Base-by-base conservation (phyloP, 202 grass and related monocot genomes). In the Setaria viridis region DNA sequence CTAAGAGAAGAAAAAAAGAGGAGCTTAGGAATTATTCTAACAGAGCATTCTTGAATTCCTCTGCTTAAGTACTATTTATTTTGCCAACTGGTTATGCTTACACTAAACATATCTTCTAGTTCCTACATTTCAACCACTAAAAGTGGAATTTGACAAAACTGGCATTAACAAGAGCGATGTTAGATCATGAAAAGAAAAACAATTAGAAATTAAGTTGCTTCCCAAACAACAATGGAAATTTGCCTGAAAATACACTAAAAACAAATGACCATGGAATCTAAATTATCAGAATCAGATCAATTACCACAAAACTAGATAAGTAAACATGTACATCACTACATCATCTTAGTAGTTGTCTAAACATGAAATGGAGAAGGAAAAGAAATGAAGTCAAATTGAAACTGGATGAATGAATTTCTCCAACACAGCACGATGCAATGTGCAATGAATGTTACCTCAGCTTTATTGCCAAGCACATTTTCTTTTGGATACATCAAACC, bases 391-490 rank as follows among this genome's bases (percentile, higher is more conserved):
- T 30, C 11, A 34, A 51, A 70, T 1, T 71, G 8, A 46, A 89
- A 72, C 57, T 66, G 17, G 53, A 60, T 37, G 64, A 84, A 73
- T 11, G 33, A 81, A 72, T 84, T 72, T 84, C 42, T 42, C 70
- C 9, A 8, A 48, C 43, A 25, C 11, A 41, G 11, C 78, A 85
- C 17, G 25, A 13, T 65, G 79, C 30, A 9, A 81, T 33, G 76
- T 72, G 75, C 84, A 95, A 93, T 76, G 76, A 93, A 82, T 81
- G 68, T 86, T 89, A 92, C 81, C 86, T 93, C 74, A 65, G 62
- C 77, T 81, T 92, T 91, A 91, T 91, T 89, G 56, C 85, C 73
- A 70, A 84, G 33, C 68, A 62, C 42, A 70, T 34, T 88, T 78
- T 47, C 25, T 80, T 16, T 82, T 70, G 57, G 85, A 95, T 84